A percentile compares a stretch with the other conserved stretches of the same genome.
Conservation (phyloP, 257 asterid species). For the Scutellaria barbata region DNA sequence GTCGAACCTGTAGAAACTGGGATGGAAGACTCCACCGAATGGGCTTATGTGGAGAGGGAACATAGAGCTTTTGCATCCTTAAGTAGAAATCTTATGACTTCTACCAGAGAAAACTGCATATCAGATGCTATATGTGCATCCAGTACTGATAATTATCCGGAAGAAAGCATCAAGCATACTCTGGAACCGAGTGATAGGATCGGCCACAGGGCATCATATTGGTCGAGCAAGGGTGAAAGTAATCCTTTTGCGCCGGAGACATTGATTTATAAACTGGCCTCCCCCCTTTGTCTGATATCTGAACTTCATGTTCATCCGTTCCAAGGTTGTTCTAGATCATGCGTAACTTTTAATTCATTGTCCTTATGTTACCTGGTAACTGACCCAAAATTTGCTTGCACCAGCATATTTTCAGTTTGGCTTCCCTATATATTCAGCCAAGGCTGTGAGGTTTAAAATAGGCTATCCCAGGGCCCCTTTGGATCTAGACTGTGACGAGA, state of each 20-base stretch:
- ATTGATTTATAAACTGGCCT: constrained; percentile 57
- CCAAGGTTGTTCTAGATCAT: constrained; percentile 57
- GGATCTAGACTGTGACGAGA: constrained; percentile 35
- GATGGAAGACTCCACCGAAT: constrained; percentile 37
- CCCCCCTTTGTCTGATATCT: constrained; percentile 62
- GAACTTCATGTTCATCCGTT: constrained; percentile 80
- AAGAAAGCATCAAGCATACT: constrained; percentile 76
- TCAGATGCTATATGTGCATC: constrained; percentile 72
- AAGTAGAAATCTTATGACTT: constrained; percentile 46
- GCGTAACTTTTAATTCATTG: not conserved
- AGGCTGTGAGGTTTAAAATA: constrained; percentile 65
- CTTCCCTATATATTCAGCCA: constrained; percentile 79
- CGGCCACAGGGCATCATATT: constrained; percentile 68
- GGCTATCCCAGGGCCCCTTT: constrained; percentile 54
- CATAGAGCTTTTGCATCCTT: constrained; percentile 65
- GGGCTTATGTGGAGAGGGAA: constrained; percentile 50
- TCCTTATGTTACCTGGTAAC: constrained; percentile 10
- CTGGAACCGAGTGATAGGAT: constrained; percentile 55
- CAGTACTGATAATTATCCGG: constrained; percentile 77
- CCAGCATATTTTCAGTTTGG: constrained; percentile 82
- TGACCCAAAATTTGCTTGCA: constrained; percentile 38
- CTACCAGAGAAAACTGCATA: constrained; percentile 51
- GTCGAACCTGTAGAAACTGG: constrained; percentile 39
- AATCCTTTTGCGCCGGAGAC: constrained; percentile 64
- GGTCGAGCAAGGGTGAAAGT: constrained; percentile 81